Conservation (phyloP, 2,329 filamentous ascomycete genomes). For the Calonectria honghensis region DNA sequence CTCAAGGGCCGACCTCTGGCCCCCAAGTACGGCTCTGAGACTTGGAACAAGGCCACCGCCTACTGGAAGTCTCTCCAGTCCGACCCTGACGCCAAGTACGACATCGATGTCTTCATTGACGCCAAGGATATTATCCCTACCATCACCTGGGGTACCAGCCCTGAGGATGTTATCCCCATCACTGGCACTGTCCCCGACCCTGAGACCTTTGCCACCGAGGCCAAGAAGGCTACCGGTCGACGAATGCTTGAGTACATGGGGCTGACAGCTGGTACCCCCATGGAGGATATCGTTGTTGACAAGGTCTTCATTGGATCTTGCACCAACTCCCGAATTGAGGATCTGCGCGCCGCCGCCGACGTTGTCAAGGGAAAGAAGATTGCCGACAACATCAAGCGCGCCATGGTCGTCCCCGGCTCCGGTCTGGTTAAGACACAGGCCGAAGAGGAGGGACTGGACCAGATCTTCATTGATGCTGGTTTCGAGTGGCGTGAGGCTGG, state of each 20-base stretch:
- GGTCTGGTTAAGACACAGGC: slow-evolving; percentile 95
- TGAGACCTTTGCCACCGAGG: slow-evolving; percentile 86
- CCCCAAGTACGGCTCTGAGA: slow-evolving; percentile 86
- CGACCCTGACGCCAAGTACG: slow-evolving; percentile 91
- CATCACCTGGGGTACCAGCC: slow-evolving; percentile 96
- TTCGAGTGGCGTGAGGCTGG: slow-evolving; percentile 99
- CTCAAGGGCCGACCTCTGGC: slow-evolving; percentile 93
- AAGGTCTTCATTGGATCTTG: slow-evolving; percentile 99
- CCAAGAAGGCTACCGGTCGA: slow-evolving; percentile 86
- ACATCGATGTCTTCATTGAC: slow-evolving; percentile 91
- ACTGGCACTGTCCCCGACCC: slow-evolving; percentile 93
- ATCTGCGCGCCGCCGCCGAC: slow-evolving; percentile 89
- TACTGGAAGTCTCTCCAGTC: slow-evolving; percentile 93
- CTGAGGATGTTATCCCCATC: slow-evolving; percentile 96
- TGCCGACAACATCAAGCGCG: slow-evolving; percentile 91
- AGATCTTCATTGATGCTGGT: slow-evolving; percentile 92
- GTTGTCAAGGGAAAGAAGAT: slow-evolving; percentile 92
- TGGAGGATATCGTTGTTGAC: slow-evolving; percentile 94
- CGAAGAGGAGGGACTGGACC: slow-evolving; percentile 93
- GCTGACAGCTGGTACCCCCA: slow-evolving; percentile 86
- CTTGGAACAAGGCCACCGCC: slow-evolving; percentile 91
- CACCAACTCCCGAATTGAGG: slow-evolving; percentile 97
- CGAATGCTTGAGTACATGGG: slow-evolving; percentile 98
- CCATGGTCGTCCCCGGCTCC: slow-evolving; percentile 97
- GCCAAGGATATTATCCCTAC: slow-evolving; percentile 95